Base-by-base conservation (phyloP, 805 yeast species). In the Candida parachauliodes region DNA sequence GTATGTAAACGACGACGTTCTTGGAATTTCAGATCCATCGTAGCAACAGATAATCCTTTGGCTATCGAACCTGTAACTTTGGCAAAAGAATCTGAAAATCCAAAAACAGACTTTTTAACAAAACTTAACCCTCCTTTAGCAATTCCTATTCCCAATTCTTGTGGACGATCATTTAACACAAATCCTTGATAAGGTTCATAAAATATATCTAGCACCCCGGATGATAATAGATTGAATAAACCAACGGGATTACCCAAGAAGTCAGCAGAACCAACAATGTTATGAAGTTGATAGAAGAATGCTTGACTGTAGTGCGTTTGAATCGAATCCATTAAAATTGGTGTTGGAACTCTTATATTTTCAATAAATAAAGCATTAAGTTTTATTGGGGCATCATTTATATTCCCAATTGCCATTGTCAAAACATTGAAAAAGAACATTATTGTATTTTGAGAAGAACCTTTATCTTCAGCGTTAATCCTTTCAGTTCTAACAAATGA, bases 121-220 rank as follows among this genome's bases (percentile, higher is more conserved):
- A 93, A 93, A 59, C 96, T 86, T 45, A 88, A 63, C 1, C 98
- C 95, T 41, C 99, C 99, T 55, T 88, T 91, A 1, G 99, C 98
- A 30, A 93, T 60, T 3, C 96, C 94, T 41, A 93, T 85, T 28
- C 98, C 98, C 27, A 93, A 66, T 49, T 94, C 99, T 53, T 87
- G 95, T 1, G 98, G 98, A 26, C 97, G 68, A 58, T 93, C 98
- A 45, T 84, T 91, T 76, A 93, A 77, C 34, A 91, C 78, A 49
- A 87, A 86, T 0, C 99, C 99, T 55, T 88, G 93, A 52, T 91
- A 93, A 3, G 99, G 99, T 55, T 91, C 98, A 55, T 93, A 93
- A 58, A 93, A 93, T 14, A 93, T 83, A 59, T 93, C 99, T 77
- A 88, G 76, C 8, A 93, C 93, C 36, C 99, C 99, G 0, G 97